Evolutionary conservation across 176 grass and related monocot genomes (phyloP), one percentile per base, ranked within the genome.

Genomic region (Oropetium thomaeum): DNA sequence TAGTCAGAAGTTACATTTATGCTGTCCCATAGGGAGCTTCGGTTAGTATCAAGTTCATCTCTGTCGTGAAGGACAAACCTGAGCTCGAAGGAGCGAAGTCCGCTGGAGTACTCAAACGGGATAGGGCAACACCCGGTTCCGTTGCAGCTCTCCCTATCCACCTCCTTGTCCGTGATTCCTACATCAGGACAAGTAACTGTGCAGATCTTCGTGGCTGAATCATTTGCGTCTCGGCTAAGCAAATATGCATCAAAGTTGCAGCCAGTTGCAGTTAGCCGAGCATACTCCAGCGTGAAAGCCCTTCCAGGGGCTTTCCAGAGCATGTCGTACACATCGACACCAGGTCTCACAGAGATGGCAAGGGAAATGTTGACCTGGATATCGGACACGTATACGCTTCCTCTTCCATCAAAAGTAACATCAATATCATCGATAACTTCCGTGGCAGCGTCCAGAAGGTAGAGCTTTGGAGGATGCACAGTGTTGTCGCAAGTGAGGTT

Each of bases 401-500:
- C 7, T 10, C 5, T 41, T 2, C 9, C 44, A 10, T 71, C 25
- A 22, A 0, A 0, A 68, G 4, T 11, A 25, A 30, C 17, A 10
- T 41, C 52, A 20, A 71, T 45, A 8, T 7, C 1, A 0, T 28
- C 7, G 7, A 38, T 0, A 1, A 86, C 53, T 55, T 90, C 78
- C 2, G 69, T 79, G 34, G 19, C 27, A 12, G 37, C 69, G 5
- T 76, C 74, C 4, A 0, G 2, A 4, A 87, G 58, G 69, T 67
- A 80, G 45, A 90, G 75, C 28, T 16, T 84, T 0, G 47, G 13
- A 10, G 33, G 37, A 5, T 26, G 4, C 8, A 2, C 26, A 10
- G 52, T 44, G 22, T 49, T 10, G 69, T 67, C 7, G 64, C 88
- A 90, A 38, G 41, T 87, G 10, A 90, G 70, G 5, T 67, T 38